phyloP scores from a whole-genome alignment of 169 alveolate species.

The Plasmodium ovale region DNA sequence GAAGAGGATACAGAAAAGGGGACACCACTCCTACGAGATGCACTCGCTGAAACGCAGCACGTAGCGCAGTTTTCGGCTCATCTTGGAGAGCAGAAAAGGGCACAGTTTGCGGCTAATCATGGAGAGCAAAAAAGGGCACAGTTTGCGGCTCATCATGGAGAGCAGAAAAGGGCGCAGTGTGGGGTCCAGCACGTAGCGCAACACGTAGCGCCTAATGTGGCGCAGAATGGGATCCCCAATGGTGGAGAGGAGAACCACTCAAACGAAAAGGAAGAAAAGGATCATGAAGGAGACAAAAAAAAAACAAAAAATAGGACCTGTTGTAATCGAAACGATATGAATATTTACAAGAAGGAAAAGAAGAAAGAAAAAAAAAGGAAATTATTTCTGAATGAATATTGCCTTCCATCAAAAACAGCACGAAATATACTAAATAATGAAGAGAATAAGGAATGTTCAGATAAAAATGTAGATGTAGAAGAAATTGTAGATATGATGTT shows the following conservation, averaged over 20 bases:
- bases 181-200: not conserved
- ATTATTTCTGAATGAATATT: slow-evolving; percentile 34
- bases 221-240: not conserved
- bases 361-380: slow-evolving; percentile 30
- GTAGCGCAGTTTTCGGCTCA: not conserved
- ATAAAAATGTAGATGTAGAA: slow-evolving; percentile 78
- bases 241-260: not conserved
- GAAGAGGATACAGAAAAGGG: not conserved
- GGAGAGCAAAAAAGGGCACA: not conserved
- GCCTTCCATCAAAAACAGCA: slow-evolving; percentile 71
- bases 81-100: not conserved
- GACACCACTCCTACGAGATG: too few relatives aligned
- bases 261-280: not conserved
- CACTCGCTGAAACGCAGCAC: too few relatives aligned
- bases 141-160: not conserved
- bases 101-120: not conserved
- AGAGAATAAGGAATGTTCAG: slow-evolving; percentile 25
- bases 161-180: not conserved
- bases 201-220: slow-evolving; percentile 4
- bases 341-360: slow-evolving; percentile 59
- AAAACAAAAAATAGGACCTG: not conserved
- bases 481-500: slow-evolving; percentile 81
- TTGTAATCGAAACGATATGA: slow-evolving; percentile 34
- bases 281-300: slow-evolving; percentile 5
- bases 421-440: slow-evolving; percentile 65